These are phyloP conservation scores for Chytriomyces sp. DNA, from an alignment of 192 early-diverging fungal genomes.

Conservation along the genomic window DNA sequence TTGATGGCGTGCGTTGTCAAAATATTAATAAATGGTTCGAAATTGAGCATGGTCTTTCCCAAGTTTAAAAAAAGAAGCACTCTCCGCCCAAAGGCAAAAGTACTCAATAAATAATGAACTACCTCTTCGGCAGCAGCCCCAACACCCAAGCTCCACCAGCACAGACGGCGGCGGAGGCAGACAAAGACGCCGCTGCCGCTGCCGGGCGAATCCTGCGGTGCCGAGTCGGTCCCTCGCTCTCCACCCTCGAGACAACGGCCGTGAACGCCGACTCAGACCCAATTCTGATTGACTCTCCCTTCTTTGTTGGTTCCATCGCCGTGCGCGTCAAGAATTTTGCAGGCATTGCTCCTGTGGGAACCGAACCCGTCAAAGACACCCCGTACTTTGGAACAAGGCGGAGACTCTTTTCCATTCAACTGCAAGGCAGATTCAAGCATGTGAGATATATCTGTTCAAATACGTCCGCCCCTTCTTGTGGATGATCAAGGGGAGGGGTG, in stretches of 20 bases:
- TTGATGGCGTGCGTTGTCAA: too few relatives aligned
- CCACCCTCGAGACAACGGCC: constrained; percentile 42
- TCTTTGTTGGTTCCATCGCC: constrained; percentile 68
- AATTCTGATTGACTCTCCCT: constrained; percentile 62
- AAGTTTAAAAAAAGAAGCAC: too few relatives aligned
- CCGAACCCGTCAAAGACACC: constrained; percentile 34
- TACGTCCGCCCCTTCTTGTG: neutral
- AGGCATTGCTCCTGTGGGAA: constrained; percentile 56
- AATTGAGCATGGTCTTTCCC: too few relatives aligned
- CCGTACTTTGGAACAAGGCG: constrained; percentile 66
- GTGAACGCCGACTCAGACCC: constrained; percentile 73
- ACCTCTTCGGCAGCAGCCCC: neutral
- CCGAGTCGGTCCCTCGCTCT: constrained; percentile 52
- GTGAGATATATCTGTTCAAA: constrained; percentile 39
- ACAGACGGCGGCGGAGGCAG: neutral
- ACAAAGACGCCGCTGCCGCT: neutral
- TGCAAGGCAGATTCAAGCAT: constrained; percentile 74
- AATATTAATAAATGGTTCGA: too few relatives aligned
- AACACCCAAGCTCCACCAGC: neutral
- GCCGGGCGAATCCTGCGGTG: constrained; percentile 49
- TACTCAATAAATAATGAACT: neutral
- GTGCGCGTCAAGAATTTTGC: constrained; percentile 74
- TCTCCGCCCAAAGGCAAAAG: too few relatives aligned
- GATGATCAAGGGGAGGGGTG: neutral
- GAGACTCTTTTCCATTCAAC: constrained; percentile 73